Conservation (phyloP, 2,329 filamentous ascomycete genomes). For the Zymoseptoria brevis region DNA sequence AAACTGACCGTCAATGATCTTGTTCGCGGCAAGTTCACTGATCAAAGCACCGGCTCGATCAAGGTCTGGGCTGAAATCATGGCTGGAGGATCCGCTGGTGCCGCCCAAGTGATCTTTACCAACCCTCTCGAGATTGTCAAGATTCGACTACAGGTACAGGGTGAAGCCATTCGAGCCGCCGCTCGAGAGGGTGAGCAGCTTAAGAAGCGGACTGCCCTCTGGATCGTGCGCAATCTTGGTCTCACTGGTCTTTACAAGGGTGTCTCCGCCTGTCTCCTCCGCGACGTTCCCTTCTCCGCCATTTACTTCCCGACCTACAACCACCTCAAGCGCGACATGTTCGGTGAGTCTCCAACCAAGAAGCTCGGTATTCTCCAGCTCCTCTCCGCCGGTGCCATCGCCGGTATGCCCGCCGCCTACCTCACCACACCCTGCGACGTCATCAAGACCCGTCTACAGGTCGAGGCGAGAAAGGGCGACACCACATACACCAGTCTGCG, state of each 20-base stretch:
- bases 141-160: constrained; percentile 95
- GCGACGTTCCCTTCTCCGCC: constrained; percentile 94
- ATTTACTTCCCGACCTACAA: constrained; percentile 98
- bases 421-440: constrained; percentile 96
- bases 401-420: constrained; percentile 56
- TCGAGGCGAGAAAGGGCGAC: constrained; percentile 94
- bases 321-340: constrained; percentile 88
- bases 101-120: constrained; percentile 94
- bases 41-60: constrained; percentile 67
- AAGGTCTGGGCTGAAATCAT: constrained; percentile 64
- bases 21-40: constrained; percentile 66
- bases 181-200: constrained; percentile 69
- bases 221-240: constrained; percentile 94
- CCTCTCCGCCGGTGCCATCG: constrained; percentile 84
- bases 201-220: constrained; percentile 86
- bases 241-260: constrained; percentile 95
- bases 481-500: constrained; percentile 77
- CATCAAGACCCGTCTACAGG: constrained; percentile 97
- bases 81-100: constrained; percentile 82
- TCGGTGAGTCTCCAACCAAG: constrained; percentile 80
- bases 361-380: constrained; percentile 86
- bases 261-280: constrained; percentile 84
- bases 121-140: constrained; percentile 99
- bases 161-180: constrained; percentile 72
- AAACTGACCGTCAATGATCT: constrained; percentile 98